Base-by-base conservation (phyloP, 2,329 filamentous ascomycete genomes). In the Alternaria longipes region DNA sequence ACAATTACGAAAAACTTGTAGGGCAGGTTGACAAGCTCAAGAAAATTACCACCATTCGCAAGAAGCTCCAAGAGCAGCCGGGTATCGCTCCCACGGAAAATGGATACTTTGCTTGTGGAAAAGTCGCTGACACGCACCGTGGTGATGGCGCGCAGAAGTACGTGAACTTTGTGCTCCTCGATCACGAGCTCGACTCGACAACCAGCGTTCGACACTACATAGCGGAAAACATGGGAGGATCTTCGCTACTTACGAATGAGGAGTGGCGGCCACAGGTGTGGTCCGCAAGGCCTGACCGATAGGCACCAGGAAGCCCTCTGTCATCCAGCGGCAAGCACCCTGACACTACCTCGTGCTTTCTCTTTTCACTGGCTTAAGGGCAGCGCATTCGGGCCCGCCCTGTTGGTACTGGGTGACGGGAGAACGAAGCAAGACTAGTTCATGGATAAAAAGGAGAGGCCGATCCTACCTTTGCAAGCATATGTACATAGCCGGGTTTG, bases 221-320 rank as follows among this genome's bases (percentile, higher is more conserved):
- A 9, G 38, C 42, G 9, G 52, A 42, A 44, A 24, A 44, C n/a
- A 44, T 50, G 52, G 22, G 24, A 16, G 44, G 42, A 4, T 45
- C 57, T 18, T 59, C 41, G 24, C 49, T 56, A 7, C 45, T 59
- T 18, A 18, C 36, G 9, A 6, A 30, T 11, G 30, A 50, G 30
- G 32, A 36, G 8, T 50, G 20, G 16, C 16, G 26, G 12, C 22
- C 38, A 22, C n/a, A 8, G 36, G 4, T 20, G 36, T 36, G 8
- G n/a, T 5, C 41, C 14, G 9, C 16, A 20, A 4, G 20, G 8
- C 3, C 12, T 11, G 20, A 12, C 7, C 3, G 11, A 24, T 20
- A 24, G 40, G 11, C 6, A 1, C 18, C 5, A 18, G 18, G 36
- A 20, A 16, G n/a, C 18, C 9, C 14, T 7, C 38, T 22, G 18